Evolutionary conservation across 179 eudicot genomes (phyloP).

Genomic region (Corrigiola litoralis): DNA sequence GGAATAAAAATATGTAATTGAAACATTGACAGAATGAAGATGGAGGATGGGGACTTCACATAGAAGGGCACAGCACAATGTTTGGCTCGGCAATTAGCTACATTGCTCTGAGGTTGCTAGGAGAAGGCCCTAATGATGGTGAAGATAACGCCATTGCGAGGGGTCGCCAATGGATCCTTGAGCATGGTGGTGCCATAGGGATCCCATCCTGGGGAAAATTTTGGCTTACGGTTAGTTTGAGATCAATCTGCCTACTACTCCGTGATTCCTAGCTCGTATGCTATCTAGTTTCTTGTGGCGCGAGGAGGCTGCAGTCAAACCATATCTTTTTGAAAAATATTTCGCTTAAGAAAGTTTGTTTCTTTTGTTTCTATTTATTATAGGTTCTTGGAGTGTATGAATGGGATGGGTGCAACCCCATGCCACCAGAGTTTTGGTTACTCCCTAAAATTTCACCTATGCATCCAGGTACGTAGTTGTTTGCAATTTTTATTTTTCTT

Average conservation of each 20-base stretch:
- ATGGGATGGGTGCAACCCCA: constrained; percentile 82
- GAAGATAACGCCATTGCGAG: constrained; percentile 29
- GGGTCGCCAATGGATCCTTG: constrained; percentile 62
- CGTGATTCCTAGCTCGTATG: not conserved
- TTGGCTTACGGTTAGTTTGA: constrained; percentile 47
- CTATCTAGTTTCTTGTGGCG: not conserved
- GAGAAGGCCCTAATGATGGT: constrained; percentile 50
- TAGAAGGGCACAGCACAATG: constrained; percentile 63
- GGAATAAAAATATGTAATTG: no score
- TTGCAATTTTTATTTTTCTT: not conserved
- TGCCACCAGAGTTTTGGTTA: constrained; percentile 86
- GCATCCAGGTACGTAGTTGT: constrained; percentile 50
- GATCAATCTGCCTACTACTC: not conserved
- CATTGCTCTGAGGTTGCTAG: constrained; percentile 49
- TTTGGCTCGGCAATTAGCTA: constrained; percentile 55
- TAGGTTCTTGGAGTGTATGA: constrained; percentile 73
- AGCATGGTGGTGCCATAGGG: constrained; percentile 52
- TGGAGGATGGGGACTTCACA: constrained; percentile 83
- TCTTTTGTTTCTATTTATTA: not conserved
- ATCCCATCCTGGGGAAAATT: constrained; percentile 81
- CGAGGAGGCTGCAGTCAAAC: no score
- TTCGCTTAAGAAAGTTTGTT: no score
- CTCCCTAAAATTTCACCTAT: constrained; percentile 53
- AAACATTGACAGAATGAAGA: constrained; percentile 51
- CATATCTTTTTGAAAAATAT: no score